Conservation (phyloP, 768 basidiomycete genomes). For the Mycena vulgaris region DNA sequence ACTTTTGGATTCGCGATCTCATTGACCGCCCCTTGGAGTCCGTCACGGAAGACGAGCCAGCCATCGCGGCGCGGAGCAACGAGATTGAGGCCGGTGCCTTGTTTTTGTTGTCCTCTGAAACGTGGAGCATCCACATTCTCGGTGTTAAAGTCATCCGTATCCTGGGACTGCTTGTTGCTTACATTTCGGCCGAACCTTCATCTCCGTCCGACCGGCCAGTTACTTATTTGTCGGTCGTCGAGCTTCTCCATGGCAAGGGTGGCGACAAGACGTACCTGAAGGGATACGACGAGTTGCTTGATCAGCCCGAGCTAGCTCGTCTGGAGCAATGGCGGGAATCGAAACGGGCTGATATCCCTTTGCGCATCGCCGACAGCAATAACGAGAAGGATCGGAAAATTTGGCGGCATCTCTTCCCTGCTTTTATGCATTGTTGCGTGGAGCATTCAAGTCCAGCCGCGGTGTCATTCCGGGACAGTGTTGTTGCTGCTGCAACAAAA, state of each 20-base stretch:
- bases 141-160: conserved; percentile 78
- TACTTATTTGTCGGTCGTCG: conserved; percentile 59
- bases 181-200: conserved; percentile 55
- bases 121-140: conserved; percentile 63
- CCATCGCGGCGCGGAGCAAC: conserved; percentile 61
- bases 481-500: conserved; percentile 78
- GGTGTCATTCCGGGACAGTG: conserved; percentile 70
- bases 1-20: conserved; percentile 73
- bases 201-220: conserved; percentile 46
- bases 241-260: conserved; percentile 67
- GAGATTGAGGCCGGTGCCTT: conserved; percentile 82
- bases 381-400: conserved; percentile 77
- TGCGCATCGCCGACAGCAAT: conserved; percentile 81
- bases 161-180: conserved; percentile 64
- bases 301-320: conserved; percentile 71
- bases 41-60: conserved; percentile 58
- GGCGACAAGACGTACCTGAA: conserved; percentile 65
- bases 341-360: conserved; percentile 66
- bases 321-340: conserved; percentile 79
- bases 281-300: conserved; percentile 78
- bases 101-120: conserved; percentile 79
- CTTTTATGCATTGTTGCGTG: conserved; percentile 71
- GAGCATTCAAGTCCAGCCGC: conserved; percentile 64
- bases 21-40: conserved; percentile 58
- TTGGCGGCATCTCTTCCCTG: conserved; percentile 83